Percentiles rank a stretch among this genome's conserved stretches.
Evolutionary conservation across 495 filamentous ascomycete genomes (phyloP).

Genomic region (Aspergillus coremiiformis): DNA sequence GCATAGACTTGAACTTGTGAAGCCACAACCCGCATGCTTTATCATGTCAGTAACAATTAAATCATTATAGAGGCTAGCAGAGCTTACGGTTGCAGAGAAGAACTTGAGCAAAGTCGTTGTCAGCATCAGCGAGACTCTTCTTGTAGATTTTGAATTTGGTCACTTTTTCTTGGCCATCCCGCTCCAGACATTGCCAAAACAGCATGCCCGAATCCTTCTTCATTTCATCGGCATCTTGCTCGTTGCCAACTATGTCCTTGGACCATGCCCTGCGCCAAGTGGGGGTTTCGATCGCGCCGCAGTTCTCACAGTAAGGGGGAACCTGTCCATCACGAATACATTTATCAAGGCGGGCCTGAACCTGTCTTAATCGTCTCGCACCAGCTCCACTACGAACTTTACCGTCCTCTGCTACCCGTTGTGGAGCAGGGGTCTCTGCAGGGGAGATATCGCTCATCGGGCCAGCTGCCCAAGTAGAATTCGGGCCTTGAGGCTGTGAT

Average conservation of each 20-base stretch:
- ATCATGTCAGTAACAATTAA: conserved; percentile 16
- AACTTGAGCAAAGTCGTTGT: conserved; percentile 58
- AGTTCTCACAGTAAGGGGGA: conserved; percentile 84
- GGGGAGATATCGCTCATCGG: conserved; percentile 34
- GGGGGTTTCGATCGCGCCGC: conserved; percentile 88
- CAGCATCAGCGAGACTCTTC: conserved; percentile 61
- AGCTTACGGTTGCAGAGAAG: conserved; percentile 82
- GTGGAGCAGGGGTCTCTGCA: conserved; percentile 27
- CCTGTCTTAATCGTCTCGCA: conserved; percentile 32
- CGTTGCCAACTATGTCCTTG: conserved; percentile 55
- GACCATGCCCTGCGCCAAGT: conserved; percentile 89
- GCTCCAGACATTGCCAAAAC: conserved; percentile 54
- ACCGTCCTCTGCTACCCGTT: conserved; percentile 17
- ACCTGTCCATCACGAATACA: conserved; percentile 64
- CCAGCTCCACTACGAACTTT: conserved; percentile 33
- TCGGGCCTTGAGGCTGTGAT: conserved; percentile 29
- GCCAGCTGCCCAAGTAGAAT: conserved; percentile 42
- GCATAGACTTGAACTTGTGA: conserved; percentile 74
- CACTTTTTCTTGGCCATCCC: conserved; percentile 50
- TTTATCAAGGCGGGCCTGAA: conserved; percentile 48
- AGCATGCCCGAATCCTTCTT: conserved; percentile 58
- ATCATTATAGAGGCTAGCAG: neutral
- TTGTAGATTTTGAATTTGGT: conserved; percentile 65
- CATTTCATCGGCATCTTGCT: conserved; percentile 55
- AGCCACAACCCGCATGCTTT: conserved; percentile 88